Base-by-base conservation (phyloP, 345 rosid species). In the Eucalyptus polyanthemos region DNA sequence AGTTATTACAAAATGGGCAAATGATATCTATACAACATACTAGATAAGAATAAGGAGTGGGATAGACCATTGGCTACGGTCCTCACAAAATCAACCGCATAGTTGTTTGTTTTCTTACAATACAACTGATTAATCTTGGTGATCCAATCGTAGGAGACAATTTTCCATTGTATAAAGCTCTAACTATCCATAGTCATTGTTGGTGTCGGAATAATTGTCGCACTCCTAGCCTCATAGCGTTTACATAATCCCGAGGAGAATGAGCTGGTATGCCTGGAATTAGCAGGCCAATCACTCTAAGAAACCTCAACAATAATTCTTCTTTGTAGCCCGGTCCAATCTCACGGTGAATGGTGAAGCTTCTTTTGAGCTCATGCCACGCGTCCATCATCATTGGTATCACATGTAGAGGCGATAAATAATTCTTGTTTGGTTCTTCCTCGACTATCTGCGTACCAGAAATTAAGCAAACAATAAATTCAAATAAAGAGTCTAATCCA, bases 391-490 rank as follows among this genome's bases (percentile, higher is more conserved):
- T 19, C 93, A 92, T 94, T 3, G 97, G 97, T 49, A 94, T n/a
- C 13, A 58, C 89, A 95, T 94, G 93, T 25, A 93, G 17, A 49
- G 92, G 49, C 24, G 88, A 91, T 86, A 94, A 96, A 92, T 95
- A 95, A 89, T 95, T 95, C 93, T 94, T 96, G 91, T 95, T 95
- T 14, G 97, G 98, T 72, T 93, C 97, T 54, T 96, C 98, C 42
- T 65, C 10, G 50, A 93, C 37, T 16, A 95, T 91, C 97, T 95
- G 90, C 4, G 42, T 44, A 45, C 9, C 65, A 58, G 3, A 58
- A 89, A 47, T 62, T 62, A 27, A 29, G 72, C 72, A 62, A 62
- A 62, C 72, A 29, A 29, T 29, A 29, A 62, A 62, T 27, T 62
- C 3, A 7, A 62, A 62, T 62, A 7, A 62, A 3, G 4, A 62